A percentile compares a stretch with the other conserved stretches of the same genome.
Conservation (phyloP, 2,329 filamentous ascomycete genomes). For the Sphaerulina populicola region DNA sequence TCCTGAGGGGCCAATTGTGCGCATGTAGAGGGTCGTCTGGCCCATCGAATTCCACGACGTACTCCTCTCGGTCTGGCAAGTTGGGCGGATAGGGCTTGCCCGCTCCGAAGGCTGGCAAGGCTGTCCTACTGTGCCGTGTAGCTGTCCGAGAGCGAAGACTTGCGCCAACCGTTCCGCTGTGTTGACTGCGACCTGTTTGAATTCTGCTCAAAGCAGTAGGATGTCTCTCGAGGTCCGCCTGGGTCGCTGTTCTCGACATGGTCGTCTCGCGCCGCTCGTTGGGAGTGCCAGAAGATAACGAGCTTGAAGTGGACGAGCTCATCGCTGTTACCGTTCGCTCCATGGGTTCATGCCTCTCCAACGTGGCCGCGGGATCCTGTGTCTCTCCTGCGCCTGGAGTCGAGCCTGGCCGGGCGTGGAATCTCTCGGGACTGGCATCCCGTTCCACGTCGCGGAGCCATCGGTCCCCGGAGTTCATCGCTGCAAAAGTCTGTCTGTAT, state of each 20-base stretch:
- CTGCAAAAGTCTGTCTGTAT: conserved; percentile 38
- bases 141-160: conserved; percentile 36
- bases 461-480: conserved; percentile 48
- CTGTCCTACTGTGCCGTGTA: conserved; percentile 33
- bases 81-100: conserved; percentile 65
- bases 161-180: conserved; percentile 60
- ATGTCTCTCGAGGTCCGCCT: conserved; percentile 57
- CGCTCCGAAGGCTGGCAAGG: conserved; percentile 60
- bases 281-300: conserved; percentile 26
- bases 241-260: conserved; percentile 56
- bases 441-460: conserved; percentile 49
- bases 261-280: conserved; percentile 37
- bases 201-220: conserved; percentile 65
- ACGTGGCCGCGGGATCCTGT: conserved; percentile 9
- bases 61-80: conserved; percentile 61
- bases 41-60: conserved; percentile 76
- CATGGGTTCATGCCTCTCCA: conserved; percentile 38
- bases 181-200: conserved; percentile 61
- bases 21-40: conserved; percentile 69
- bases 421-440: conserved; percentile 44
- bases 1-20: conserved; percentile 74
- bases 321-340: conserved; percentile 50
- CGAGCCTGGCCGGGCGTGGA: conserved; percentile 12
- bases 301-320: conserved; percentile 45
- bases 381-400: conserved; percentile 38